A percentile compares a stretch with the other conserved stretches of the same genome.
These are phyloP conservation scores for Naganishia onofrii DNA, from an alignment of 768 basidiomycete species.

Conservation along the genomic window DNA sequence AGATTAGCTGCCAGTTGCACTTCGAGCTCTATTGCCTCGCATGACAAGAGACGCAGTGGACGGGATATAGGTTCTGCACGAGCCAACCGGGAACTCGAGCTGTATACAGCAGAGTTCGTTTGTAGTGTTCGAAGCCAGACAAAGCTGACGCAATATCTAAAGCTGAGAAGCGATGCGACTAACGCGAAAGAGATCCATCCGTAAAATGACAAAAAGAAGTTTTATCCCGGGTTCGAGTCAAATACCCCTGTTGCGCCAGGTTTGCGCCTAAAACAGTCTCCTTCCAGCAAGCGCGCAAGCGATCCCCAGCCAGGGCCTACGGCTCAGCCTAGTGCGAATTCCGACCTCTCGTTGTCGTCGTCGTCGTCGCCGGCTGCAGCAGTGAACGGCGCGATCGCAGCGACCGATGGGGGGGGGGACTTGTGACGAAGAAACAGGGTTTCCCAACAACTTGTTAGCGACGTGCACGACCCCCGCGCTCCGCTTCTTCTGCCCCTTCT, in stretches of 20 bases:
- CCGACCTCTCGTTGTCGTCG: neutral
- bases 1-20: neutral
- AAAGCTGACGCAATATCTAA: too few species aligned
- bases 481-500: neutral
- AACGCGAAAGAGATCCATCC: too few species aligned
- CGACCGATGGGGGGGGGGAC: constrained; percentile 2
- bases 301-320: neutral
- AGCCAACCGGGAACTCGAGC: too few species aligned
- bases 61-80: too few species aligned
- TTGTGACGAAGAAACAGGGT: constrained; percentile 23
- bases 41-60: too few species aligned
- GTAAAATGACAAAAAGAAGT: neutral
- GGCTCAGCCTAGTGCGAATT: neutral
- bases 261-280: neutral
- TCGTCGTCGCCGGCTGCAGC: neutral
- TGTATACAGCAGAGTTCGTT: too few species aligned
- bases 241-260: neutral
- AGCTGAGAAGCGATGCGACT: too few species aligned
- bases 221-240: neutral
- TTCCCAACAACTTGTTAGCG: too few species aligned
- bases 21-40: too few species aligned
- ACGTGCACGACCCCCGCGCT: neutral
- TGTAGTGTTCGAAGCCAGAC: too few species aligned
- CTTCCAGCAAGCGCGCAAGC: neutral
- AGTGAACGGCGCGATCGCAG: too few species aligned